Evolutionary conservation across 1,284 basidiomycete genomes (phyloP).

Genomic region (Cutaneotrichosporon spelunceum): DNA sequence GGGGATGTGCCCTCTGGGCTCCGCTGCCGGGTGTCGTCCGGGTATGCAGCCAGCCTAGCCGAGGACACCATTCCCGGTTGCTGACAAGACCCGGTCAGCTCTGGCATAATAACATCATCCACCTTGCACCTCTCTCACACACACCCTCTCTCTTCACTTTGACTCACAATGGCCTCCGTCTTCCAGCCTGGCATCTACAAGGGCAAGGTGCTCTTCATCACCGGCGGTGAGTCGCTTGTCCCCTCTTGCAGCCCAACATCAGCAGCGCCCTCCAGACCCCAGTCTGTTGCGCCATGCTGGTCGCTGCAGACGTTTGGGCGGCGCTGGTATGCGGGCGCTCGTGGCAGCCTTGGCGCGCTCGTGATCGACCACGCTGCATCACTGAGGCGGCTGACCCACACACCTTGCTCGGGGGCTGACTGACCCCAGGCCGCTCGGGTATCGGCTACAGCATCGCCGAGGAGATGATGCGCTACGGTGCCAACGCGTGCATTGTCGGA

Average conservation of each 20-base stretch:
- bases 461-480: slow-evolving; percentile 81
- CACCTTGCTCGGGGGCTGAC: background rate
- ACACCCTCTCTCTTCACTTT: background rate
- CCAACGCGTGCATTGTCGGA: slow-evolving; percentile 75
- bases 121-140: background rate
- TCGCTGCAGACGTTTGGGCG: too few relatives aligned
- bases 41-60: too few relatives aligned
- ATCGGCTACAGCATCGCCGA: slow-evolving; percentile 89
- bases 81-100: too few relatives aligned
- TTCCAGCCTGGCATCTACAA: slow-evolving; percentile 20
- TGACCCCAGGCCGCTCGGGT: slow-evolving; percentile 60
- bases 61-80: too few relatives aligned
- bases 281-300: too few relatives aligned
- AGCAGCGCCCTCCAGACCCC: background rate
- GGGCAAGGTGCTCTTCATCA: slow-evolving; percentile 91
- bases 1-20: too few relatives aligned
- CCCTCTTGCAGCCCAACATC: background rate
- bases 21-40: too few relatives aligned
- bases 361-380: too few relatives aligned
- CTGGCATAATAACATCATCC: too few relatives aligned
- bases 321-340: too few relatives aligned
- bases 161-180: slow-evolving; percentile 2
- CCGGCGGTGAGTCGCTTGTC: slow-evolving; percentile 59
- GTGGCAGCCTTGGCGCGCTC: too few relatives aligned
- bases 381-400: too few relatives aligned